Evolutionary conservation across 1,139 yeast genomes (phyloP), one percentile per base, ranked within the genome.

Genomic region (Spencermartinsiella ligniputridi): DNA sequence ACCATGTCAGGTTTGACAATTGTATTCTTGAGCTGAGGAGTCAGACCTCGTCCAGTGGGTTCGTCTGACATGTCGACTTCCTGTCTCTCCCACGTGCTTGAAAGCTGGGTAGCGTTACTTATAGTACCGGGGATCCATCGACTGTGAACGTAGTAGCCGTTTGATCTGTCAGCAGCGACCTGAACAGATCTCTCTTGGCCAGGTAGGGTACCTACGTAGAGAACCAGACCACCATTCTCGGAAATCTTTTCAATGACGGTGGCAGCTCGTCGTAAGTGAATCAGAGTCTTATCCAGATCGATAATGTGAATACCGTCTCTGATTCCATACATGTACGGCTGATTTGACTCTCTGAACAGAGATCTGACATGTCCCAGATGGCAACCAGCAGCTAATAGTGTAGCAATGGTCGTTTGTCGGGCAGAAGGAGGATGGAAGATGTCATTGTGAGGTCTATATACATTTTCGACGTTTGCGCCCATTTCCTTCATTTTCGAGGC

Each of bases 81-180:
- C 48, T 74, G 74, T 53, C 81, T 71, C 34, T 70, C 75, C 76
- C 79, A 78, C 35, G 56, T 58, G 32, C 69, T 69, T 12, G 92
- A 79, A 33, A 87, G 83, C 62, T 82, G 86, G 32, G 81, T 72
- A 46, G 88, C 81, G 67, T 92, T 92, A 40, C 97, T 89, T 54
- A 92, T 74, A 20, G 95, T 85, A 53, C 98, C 98, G 2, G 97
- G 96, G 47, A 87, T 79, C 98, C 98, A 92, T 62, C 92, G 79
- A 43, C 79, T 76, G 34, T 86, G 76, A 24, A 92, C 92, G 59
- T 84, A 88, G 67, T 80, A 88, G 11, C 95, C 96, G 48, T 78
- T 74, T 43, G 82, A 72, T 57, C 95, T 77, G 44, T 72, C 69
- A 3, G 97, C 95, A 4, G 96, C 96, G 51, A 75, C 79, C 58